Evolutionary conservation across 2,329 filamentous ascomycete species (phyloP), one percentile per base, ranked within the genome.

Genomic region (Aspergillus transmontanensis): DNA sequence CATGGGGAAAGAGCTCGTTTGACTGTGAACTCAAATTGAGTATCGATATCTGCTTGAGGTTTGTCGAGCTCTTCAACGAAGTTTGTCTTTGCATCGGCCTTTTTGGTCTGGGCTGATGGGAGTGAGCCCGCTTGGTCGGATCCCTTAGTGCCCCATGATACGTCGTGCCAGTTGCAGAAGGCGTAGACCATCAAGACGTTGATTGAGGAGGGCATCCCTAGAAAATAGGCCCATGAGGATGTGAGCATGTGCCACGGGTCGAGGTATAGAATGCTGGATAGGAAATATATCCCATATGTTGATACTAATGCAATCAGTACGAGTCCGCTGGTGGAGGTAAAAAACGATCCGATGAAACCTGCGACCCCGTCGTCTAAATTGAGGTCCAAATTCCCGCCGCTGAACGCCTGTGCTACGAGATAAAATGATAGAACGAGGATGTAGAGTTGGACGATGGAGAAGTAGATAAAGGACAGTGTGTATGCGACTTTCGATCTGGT

Each of bases 201-300:
- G 89, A 97, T 94, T 82, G 97, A 99, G 16, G 93, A 96, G 14
- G 94, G 96, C 87, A 95, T 56, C 1, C 53, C 54, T 10, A 61
- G 30, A 21, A 61, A 62, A 94, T 76, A 97, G 87, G 64, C 97
- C 82, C 72, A 98, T 84, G 78, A 98, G 98, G 76, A 92, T 88
- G n/a, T 95, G 84, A 99, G 96, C 94, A 99, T 98, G 87, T 99
- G 95, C 95, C 95, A 99, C 30, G 95, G 95, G 79, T 99, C 95
- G 73, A 97, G 85, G 83, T 99, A 99, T 80, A 99, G 83, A 86
- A 99, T 97, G 5, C 94, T 98, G 14, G 94, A 94, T 63, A 98
- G 83, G 76, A 93, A 98, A 88, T 98, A 97, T 63, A 99, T 87
- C 79, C 95, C 95, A 76, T 97, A 98, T 60, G 96, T 99, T 65